Percentiles rank a stretch among this genome's conserved stretches.
phyloP scores from a whole-genome alignment of 1,284 basidiomycete genomes.

The Ustilago curta region DNA sequence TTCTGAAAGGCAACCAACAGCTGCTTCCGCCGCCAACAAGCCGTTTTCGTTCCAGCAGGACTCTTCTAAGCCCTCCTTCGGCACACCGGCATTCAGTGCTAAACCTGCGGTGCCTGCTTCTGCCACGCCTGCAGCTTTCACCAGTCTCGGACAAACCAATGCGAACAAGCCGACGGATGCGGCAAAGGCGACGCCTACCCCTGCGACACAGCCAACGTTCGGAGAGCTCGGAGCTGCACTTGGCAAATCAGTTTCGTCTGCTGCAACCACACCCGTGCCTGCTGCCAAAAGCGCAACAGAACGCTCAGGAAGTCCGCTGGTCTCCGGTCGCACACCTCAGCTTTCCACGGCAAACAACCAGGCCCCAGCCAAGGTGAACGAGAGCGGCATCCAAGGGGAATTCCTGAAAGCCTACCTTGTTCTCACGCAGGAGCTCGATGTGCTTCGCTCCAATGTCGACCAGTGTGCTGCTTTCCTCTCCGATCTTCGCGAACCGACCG shows the following conservation, averaged over 20 bases:
- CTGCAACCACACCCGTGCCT: constrained; percentile 4
- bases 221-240: constrained; percentile 10
- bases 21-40: constrained; percentile 19
- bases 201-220: constrained; percentile 13
- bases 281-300: constrained; percentile 1
- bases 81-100: constrained; percentile 9
- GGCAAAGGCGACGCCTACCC: constrained; percentile 5
- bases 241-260: constrained; percentile 13
- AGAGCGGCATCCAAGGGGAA: constrained; percentile 62
- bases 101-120: constrained; percentile 22
- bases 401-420: constrained; percentile 68
- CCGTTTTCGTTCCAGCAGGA: constrained; percentile 32
- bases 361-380: constrained; percentile 41
- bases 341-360: constrained; percentile 29
- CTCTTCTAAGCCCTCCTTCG: constrained; percentile 18
- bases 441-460: constrained; percentile 41
- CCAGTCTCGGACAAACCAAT: constrained; percentile 20
- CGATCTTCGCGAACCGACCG: constrained; percentile 57
- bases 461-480: constrained; percentile 65
- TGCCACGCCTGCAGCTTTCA: constrained; percentile 11
- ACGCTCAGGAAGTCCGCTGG: constrained; percentile 20
- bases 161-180: constrained; percentile 6
- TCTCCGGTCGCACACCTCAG: constrained; percentile 32
- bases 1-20: constrained; percentile 28
- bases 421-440: constrained; percentile 69